Conservation (phyloP, 176 grass and related monocot species). For the Raddia guianensis region DNA sequence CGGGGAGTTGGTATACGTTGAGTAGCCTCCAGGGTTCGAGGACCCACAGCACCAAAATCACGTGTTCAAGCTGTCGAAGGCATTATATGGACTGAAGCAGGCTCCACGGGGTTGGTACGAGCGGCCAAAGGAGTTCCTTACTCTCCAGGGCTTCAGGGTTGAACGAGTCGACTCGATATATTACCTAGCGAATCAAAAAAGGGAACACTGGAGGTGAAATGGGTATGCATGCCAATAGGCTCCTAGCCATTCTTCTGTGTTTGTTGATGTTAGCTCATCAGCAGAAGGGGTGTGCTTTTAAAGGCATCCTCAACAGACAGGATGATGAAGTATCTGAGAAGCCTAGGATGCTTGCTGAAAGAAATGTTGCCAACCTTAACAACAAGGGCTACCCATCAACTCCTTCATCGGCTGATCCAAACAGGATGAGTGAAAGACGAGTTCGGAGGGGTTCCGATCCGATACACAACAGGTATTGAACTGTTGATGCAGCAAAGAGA, state of each 20-base stretch:
- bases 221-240: constrained; percentile 39
- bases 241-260: constrained; percentile 53
- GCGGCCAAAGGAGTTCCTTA: too few species aligned
- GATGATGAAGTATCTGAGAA: constrained; percentile 36
- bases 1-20: too few species aligned
- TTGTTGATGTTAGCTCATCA: constrained; percentile 53
- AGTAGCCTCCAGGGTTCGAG: too few species aligned
- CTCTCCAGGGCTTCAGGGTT: too few species aligned
- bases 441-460: constrained; percentile 65
- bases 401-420: constrained; percentile 43
- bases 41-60: too few species aligned
- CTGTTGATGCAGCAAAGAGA: neutral
- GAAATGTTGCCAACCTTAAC: constrained; percentile 34
- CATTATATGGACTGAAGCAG: too few species aligned
- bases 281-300: constrained; percentile 37
- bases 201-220: constrained; percentile 34
- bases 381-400: constrained; percentile 22
- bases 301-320: constrained; percentile 32
- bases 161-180: too few species aligned
- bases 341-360: constrained; percentile 15
- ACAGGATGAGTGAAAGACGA: constrained; percentile 57
- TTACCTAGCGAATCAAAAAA: constrained; percentile 21
- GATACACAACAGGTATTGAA: constrained; percentile 63
- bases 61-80: too few species aligned
- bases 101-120: too few species aligned